Evolutionary conservation across 2,329 filamentous ascomycete species (phyloP).

Genomic region (Daldinia sp.): DNA sequence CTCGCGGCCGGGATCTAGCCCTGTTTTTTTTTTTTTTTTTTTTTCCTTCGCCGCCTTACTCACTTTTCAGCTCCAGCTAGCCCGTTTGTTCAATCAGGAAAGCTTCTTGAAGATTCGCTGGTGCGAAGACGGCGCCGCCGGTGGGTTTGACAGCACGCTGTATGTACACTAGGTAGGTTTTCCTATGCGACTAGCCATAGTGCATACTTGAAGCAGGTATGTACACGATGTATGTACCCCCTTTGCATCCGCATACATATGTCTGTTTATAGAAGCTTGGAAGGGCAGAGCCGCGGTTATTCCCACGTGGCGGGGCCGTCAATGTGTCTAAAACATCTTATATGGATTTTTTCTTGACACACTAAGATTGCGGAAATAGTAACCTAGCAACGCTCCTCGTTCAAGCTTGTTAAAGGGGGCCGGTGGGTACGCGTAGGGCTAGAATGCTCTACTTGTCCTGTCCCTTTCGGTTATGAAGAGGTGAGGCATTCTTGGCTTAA

Average conservation of each 20-base stretch:
- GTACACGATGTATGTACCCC: too few species aligned
- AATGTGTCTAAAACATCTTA: not conserved
- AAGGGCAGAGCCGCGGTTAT: slow-evolving; percentile 4
- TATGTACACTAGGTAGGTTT: not conserved
- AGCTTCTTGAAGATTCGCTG: slow-evolving; percentile 2
- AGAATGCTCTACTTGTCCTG: not conserved
- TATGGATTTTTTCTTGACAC: not conserved
- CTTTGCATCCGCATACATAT: too few species aligned
- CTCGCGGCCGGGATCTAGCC: slow-evolving; percentile 6
- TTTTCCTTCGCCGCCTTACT: slow-evolving; percentile 28
- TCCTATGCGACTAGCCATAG: too few species aligned
- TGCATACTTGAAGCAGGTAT: too few species aligned
- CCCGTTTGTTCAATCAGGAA: not conserved
- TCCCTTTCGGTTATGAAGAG: not conserved
- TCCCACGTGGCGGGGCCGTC: slow-evolving; percentile 1
- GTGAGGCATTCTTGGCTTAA: not conserved
- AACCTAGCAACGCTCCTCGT: not conserved
- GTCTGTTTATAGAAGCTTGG: too few species aligned
- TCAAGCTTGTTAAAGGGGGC: not conserved
- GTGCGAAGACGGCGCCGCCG: slow-evolving; percentile 29
- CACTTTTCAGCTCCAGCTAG: slow-evolving; percentile 18
- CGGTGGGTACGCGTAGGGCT: not conserved
- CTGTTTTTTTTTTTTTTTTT: too few species aligned
- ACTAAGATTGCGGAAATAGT: not conserved
- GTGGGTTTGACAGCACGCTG: too few species aligned